Conservation (phyloP, 1,139 yeast species). For the Scheffersomyces lignicola region DNA sequence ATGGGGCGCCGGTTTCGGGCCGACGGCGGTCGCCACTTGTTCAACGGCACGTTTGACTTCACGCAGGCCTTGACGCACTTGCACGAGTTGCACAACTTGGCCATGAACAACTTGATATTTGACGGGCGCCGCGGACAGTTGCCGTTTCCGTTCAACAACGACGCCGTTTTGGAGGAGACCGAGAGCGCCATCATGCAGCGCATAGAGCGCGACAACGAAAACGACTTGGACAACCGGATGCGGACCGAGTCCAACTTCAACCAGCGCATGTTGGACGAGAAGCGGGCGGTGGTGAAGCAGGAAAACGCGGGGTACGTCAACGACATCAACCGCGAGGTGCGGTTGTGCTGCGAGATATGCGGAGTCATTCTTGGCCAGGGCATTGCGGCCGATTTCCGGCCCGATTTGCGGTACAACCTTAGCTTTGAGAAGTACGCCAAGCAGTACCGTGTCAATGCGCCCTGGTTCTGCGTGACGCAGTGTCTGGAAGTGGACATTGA, state of each 20-base stretch:
- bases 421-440: conserved; percentile 26
- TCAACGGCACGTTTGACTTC: conserved; percentile 2
- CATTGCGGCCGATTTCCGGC: conserved; percentile 51
- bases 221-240: conserved; percentile 32
- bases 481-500: conserved; percentile 58
- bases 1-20: background rate
- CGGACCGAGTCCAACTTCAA: conserved; percentile 33
- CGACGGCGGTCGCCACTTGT: conserved; percentile 1
- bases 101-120: conserved; percentile 7
- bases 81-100: conserved; percentile 5
- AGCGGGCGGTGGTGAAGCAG: conserved; percentile 23
- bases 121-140: too few species aligned
- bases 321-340: conserved; percentile 27
- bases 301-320: conserved; percentile 37
- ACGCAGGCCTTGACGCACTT: conserved; percentile 6
- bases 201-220: conserved; percentile 44
- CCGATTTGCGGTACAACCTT: conserved; percentile 29
- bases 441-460: conserved; percentile 49
- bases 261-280: conserved; percentile 28
- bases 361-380: conserved; percentile 73
- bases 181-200: conserved; percentile 40
- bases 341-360: conserved; percentile 66
- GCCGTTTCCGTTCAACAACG: conserved; percentile 6
- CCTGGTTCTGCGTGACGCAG: conserved; percentile 57
- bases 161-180: conserved; percentile 13